Percentiles rank a stretch among this genome's conserved stretches.
Conservation (phyloP, 2,329 filamentous ascomycete genomes). For the Exserohilum turcica region DNA sequence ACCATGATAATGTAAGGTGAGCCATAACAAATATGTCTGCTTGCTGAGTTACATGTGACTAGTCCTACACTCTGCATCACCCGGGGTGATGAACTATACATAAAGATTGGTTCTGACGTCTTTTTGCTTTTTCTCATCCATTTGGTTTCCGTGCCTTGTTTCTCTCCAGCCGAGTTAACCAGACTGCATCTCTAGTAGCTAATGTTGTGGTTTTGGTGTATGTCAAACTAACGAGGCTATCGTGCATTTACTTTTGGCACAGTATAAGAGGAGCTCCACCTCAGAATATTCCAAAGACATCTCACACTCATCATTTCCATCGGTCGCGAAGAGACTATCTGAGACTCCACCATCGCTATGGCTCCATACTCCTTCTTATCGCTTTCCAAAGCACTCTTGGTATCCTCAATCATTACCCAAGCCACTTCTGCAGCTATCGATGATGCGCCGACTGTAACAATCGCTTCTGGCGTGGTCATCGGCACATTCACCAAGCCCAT, state of each 20-base stretch:
- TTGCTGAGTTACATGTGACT: no score
- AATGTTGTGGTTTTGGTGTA: neutral
- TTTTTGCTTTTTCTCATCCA: neutral
- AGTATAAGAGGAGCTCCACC: neutral
- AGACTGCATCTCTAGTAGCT: neutral
- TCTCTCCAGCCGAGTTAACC: neutral
- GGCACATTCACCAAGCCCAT: constrained; percentile 11
- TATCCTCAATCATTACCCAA: neutral
- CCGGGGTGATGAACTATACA: no score
- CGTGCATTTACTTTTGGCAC: neutral
- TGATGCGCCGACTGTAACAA: constrained; percentile 7
- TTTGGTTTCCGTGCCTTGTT: neutral
- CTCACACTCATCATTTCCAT: no score
- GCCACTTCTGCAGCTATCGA: neutral
- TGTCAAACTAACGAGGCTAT: neutral
- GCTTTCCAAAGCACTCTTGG: neutral
- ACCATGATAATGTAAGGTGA: no score
- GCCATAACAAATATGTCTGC: no score
- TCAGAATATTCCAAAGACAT: neutral
- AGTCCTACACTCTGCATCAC: no score
- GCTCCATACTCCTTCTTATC: neutral
- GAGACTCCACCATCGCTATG: neutral
- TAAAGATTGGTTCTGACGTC: neutral
- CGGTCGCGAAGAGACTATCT: no score
- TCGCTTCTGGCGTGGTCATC: constrained; percentile 13